phyloP scores from a whole-genome alignment of 2,329 filamentous ascomycete genomes.

The Alternaria metachromatica region DNA sequence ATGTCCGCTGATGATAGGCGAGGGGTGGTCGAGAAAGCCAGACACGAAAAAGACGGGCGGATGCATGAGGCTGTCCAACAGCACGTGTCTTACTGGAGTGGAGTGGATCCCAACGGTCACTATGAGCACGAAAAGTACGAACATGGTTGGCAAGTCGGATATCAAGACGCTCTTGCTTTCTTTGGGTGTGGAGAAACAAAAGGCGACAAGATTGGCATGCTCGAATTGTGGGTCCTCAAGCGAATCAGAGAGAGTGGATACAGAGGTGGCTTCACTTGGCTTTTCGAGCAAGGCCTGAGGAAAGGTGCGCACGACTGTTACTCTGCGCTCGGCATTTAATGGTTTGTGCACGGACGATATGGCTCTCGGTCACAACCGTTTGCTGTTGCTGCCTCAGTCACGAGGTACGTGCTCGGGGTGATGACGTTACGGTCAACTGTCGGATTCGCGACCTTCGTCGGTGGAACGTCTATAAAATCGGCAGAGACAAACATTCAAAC shows the following conservation, averaged over 20 bases:
- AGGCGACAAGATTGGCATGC: slow-evolving; percentile 61
- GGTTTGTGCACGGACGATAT: not conserved
- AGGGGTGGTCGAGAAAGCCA: slow-evolving; percentile 49
- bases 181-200: slow-evolving; percentile 51
- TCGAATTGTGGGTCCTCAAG: slow-evolving; percentile 66
- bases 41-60: slow-evolving; percentile 46
- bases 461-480: slow-evolving; percentile 1
- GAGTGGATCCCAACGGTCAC: slow-evolving; percentile 51
- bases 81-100: slow-evolving; percentile 61
- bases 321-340: slow-evolving; percentile 24
- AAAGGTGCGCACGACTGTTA: slow-evolving; percentile 55
- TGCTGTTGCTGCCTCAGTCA: not conserved
- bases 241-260: slow-evolving; percentile 60
- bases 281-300: slow-evolving; percentile 59
- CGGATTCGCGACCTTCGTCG: not conserved
- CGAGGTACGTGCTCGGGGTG: not conserved
- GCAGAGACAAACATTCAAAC: not conserved
- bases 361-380: not conserved
- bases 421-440: slow-evolving; percentile 2
- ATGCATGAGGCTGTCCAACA: slow-evolving; percentile 46
- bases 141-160: slow-evolving; percentile 64
- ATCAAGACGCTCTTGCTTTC: slow-evolving; percentile 61
- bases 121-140: slow-evolving; percentile 63
- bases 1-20: slow-evolving; percentile 19
- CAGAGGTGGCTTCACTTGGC: slow-evolving; percentile 57